A percentile compares a stretch with the other conserved stretches of the same genome.
Conservation (phyloP, 176 grass and related monocot species). For the Aegilops bicornis region DNA sequence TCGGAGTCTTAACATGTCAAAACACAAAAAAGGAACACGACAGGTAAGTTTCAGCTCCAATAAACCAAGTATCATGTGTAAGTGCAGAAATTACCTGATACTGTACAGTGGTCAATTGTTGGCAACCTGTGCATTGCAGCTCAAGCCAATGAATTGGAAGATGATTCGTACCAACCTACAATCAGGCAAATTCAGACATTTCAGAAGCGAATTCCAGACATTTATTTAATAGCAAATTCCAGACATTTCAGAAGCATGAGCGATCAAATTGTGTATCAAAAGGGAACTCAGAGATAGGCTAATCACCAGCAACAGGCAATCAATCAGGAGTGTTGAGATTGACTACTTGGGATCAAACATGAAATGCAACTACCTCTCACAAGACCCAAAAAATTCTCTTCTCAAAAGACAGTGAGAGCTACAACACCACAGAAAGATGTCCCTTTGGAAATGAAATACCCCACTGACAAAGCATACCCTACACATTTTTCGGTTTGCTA, state of each 20-base stretch:
- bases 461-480: conserved; percentile 36
- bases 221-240: conserved; percentile 17
- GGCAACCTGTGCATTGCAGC: neutral
- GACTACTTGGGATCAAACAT: neutral
- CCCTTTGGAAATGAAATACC: conserved; percentile 38
- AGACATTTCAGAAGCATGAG: conserved; percentile 34
- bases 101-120: conserved; percentile 14
- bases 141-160: neutral
- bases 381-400: conserved; percentile 23
- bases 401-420: conserved; percentile 20
- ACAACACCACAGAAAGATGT: conserved; percentile 25
- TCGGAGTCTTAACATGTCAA: conserved; percentile 1
- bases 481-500: conserved; percentile 35
- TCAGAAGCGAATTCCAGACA: conserved; percentile 36
- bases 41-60: conserved; percentile 21
- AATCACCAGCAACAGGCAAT: neutral
- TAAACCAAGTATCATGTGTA: conserved; percentile 9
- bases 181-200: conserved; percentile 23
- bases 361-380: conserved; percentile 2
- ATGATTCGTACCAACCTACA: conserved; percentile 9
- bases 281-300: conserved; percentile 5
- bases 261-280: conserved; percentile 13
- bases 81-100: conserved; percentile 32
- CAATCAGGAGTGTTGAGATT: neutral
- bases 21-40: neutral